Conservation (phyloP, 306 rosid species). For the Lithocarpus polystachyus region DNA sequence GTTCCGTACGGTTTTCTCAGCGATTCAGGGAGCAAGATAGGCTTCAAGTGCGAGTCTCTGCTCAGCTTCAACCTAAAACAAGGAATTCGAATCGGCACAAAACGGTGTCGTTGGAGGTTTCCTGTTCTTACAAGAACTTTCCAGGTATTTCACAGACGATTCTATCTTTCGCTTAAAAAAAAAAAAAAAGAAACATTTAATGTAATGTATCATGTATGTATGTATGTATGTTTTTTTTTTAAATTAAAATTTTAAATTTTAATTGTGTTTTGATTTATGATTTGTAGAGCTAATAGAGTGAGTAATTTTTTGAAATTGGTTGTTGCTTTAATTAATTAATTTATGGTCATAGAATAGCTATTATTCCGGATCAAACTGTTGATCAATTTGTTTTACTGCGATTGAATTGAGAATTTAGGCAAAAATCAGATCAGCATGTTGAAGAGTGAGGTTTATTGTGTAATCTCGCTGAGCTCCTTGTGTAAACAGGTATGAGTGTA, state of each 20-base stretch:
- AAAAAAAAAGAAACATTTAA: too few species aligned
- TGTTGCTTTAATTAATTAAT: neutral
- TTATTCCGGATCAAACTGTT: neutral
- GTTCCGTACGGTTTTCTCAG: conserved; percentile 31
- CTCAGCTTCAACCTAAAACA: conserved; percentile 23
- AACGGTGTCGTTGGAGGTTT: conserved; percentile 34
- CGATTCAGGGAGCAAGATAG: conserved; percentile 31
- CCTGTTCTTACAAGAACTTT: conserved; percentile 50
- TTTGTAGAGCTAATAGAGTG: neutral
- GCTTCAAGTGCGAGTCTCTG: conserved; percentile 35
- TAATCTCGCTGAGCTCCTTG: neutral
- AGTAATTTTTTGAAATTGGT: neutral
- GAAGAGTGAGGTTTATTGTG: neutral
- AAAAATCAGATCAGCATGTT: neutral
- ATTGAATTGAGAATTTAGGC: neutral
- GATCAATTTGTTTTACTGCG: neutral
- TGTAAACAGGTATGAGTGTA: neutral
- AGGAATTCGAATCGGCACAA: conserved; percentile 33
- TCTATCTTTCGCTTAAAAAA: neutral
- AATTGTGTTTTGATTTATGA: neutral
- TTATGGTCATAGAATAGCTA: neutral
- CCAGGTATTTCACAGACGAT: conserved; percentile 46
- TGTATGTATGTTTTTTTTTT: neutral
- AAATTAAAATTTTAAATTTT: too few species aligned
- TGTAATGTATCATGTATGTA: too few species aligned